Base-by-base conservation (phyloP, 805 yeast species). In the Barnettozyma sucrosica region DNA sequence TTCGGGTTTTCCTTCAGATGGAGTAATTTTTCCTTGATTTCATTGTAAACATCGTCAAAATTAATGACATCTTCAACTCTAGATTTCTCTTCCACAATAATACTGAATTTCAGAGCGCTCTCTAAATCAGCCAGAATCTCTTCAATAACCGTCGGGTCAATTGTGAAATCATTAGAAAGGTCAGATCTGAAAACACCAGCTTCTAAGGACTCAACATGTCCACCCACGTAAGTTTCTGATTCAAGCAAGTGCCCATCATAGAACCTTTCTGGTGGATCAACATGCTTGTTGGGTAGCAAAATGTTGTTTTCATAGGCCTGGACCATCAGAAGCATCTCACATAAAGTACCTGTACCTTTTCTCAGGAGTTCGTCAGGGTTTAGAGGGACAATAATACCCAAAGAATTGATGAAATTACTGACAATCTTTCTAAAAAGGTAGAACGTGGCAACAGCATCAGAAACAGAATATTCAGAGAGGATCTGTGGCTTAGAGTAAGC, bases 391-490 rank as follows among this genome's bases (percentile, higher is more conserved):
- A 93, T 95, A 11, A 95, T 89, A 66, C 98, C 90, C 49, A 93
- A 79, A 2, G 99, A 93, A 62, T 93, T 89, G 55, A 93, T 85
- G 68, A 93, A 93, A 2, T 98, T 98, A 66, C 90, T 98, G 45
- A 93, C 97, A 62, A 93, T 95, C 66, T 93, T 93, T 80, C 85
- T 90, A 70, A 90, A 93, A 41, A 93, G 71, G 66, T 93, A 93
- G 63, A 90, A 93, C 0, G 99, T 93, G 5, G 99, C 99, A 36
- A 95, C 99, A 11, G 99, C 99, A 74, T 93, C 99, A 48, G 99
- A 95, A 24, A 93, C 99, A 1, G 99, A 95, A 66, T 93, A 93
- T 63, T 95, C 99, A 0, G 99, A 89, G 44, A 93, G 67, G 4
- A 84, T 69, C 60, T 93, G 98, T 1, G 99, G 99, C 57, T 85